Evolutionary conservation across 2,329 filamentous ascomycete species (phyloP).

Genomic region (Helotiales sp.): DNA sequence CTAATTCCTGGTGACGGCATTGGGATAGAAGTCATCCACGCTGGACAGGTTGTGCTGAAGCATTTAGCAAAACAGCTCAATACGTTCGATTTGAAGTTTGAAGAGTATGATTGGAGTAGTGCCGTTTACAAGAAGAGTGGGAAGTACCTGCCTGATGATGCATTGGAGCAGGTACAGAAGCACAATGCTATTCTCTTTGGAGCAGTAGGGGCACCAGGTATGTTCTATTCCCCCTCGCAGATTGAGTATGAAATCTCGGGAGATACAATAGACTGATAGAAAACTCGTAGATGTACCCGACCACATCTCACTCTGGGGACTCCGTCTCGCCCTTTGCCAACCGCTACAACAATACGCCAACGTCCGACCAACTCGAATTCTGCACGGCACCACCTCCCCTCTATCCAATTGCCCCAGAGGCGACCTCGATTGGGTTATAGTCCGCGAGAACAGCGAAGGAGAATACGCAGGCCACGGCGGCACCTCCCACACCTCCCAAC

Average conservation of each 20-base stretch:
- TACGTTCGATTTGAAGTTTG: conserved; percentile 61
- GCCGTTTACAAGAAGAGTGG: conserved; percentile 58
- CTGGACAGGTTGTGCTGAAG: conserved; percentile 60
- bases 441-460: conserved; percentile 66
- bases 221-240: conserved; percentile 6
- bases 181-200: conserved; percentile 62
- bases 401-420: conserved; percentile 44
- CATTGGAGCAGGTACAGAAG: conserved; percentile 52
- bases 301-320: conserved; percentile 64
- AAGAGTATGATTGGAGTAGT: conserved; percentile 60
- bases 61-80: conserved; percentile 50
- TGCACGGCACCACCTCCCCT: conserved; percentile 58
- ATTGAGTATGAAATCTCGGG: too few species aligned
- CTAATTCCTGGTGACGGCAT: conserved; percentile 66
- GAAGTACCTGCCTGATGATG: conserved; percentile 59
- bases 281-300: conserved; percentile 54
- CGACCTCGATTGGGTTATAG: conserved; percentile 64
- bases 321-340: conserved; percentile 64
- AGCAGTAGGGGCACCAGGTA: conserved; percentile 57
- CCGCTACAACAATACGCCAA: conserved; percentile 67
- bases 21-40: conserved; percentile 61
- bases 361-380: conserved; percentile 59
- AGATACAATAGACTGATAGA: neutral
- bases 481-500: conserved; percentile 53
- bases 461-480: conserved; percentile 52